These are phyloP conservation scores for Boechera divaricarpa DNA, from an alignment of 345 rosid genomes.

Conservation along the genomic window DNA sequence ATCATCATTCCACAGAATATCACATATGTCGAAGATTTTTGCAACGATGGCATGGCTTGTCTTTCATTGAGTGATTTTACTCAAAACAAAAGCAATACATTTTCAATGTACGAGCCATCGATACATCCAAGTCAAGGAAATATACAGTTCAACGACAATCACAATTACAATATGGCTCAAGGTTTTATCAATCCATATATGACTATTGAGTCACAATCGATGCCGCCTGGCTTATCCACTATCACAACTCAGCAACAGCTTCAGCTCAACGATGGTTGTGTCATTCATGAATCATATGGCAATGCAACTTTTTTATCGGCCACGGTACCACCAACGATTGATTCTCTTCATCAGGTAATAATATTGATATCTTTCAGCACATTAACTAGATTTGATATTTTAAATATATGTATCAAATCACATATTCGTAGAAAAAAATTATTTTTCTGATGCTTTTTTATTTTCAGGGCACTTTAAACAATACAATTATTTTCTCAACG, in stretches of 20 bases:
- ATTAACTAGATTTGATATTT: background rate
- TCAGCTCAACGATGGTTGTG: conserved; percentile 12
- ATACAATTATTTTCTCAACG: background rate
- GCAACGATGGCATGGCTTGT: conserved; percentile 11
- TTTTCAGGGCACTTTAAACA: conserved; percentile 17
- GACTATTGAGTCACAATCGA: background rate
- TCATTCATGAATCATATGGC: conserved; percentile 3
- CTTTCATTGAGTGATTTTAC: conserved; percentile 1
- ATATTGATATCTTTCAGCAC: background rate
- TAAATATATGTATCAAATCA: background rate
- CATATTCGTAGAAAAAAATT: background rate
- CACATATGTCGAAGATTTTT: background rate
- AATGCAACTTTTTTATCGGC: background rate
- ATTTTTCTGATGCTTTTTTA: background rate
- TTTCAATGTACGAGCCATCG: conserved; percentile 6
- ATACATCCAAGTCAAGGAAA: conserved; percentile 1
- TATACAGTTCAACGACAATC: background rate
- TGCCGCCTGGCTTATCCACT: background rate
- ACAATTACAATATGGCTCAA: background rate
- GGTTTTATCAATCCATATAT: conserved; percentile 11
- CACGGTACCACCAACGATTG: background rate
- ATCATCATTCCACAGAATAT: conserved; percentile 14
- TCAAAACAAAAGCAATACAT: background rate
- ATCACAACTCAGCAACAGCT: conserved; percentile 7
- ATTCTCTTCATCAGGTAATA: conserved; percentile 26